phyloP scores from a whole-genome alignment of 768 basidiomycete species.

The Kwoniella pini region DNA sequence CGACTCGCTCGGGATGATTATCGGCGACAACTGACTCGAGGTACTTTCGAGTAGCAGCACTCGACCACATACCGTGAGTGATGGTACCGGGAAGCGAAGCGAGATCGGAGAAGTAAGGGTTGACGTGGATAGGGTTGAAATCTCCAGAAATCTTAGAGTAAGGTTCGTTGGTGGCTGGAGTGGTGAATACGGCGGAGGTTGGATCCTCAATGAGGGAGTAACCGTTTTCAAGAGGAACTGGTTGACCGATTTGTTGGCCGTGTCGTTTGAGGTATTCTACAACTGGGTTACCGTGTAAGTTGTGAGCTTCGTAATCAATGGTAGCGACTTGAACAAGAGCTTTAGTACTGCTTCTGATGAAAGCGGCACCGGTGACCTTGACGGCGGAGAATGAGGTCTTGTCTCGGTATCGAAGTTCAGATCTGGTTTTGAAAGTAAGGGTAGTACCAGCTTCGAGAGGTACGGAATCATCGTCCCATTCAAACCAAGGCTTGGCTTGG shows the following conservation, averaged over 20 bases:
- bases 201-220: conserved; percentile 74
- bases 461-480: conserved; percentile 80
- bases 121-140: conserved; percentile 98
- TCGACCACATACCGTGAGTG: conserved; percentile 96
- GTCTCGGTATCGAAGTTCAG: conserved; percentile 87
- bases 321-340: conserved; percentile 83
- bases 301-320: conserved; percentile 80
- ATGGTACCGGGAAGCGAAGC: conserved; percentile 93
- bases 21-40: conserved; percentile 92
- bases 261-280: conserved; percentile 89
- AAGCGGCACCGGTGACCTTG: conserved; percentile 79
- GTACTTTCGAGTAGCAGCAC: conserved; percentile 87
- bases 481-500: conserved; percentile 96
- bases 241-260: conserved; percentile 73
- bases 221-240: conserved; percentile 76
- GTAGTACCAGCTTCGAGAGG: conserved; percentile 77
- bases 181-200: conserved; percentile 67
- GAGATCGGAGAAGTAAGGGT: conserved; percentile 95
- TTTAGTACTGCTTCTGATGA: conserved; percentile 84
- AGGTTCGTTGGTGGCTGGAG: conserved; percentile 89
- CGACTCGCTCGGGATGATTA: conserved; percentile 85
- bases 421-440: conserved; percentile 85
- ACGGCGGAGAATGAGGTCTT: conserved; percentile 79
- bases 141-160: conserved; percentile 96
- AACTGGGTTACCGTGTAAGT: conserved; percentile 90